Evolutionary conservation across 768 basidiomycete species (phyloP).

Genomic region (Phanerochaete sordida): DNA sequence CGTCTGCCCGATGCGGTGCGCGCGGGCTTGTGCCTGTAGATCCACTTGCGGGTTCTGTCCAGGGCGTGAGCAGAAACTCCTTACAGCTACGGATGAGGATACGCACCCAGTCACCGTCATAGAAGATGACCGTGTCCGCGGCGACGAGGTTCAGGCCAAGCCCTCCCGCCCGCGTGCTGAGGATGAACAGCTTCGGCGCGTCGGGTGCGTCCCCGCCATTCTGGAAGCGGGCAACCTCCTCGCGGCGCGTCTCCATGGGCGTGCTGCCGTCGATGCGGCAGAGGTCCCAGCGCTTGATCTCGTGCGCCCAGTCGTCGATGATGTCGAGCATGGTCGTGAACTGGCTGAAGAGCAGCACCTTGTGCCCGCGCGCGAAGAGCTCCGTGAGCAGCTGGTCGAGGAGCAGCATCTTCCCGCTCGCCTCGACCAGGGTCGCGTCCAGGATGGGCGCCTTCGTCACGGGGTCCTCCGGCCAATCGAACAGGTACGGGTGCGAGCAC

Average conservation of each 20-base stretch:
- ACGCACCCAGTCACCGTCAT: slow-evolving; percentile 86
- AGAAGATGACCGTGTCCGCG: slow-evolving; percentile 91
- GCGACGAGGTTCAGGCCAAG: slow-evolving; percentile 78
- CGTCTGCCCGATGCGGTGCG: slow-evolving; percentile 95
- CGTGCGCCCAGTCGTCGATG: slow-evolving; percentile 91
- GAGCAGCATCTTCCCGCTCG: slow-evolving; percentile 97
- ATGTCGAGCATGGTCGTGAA: slow-evolving; percentile 97
- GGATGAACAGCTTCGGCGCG: slow-evolving; percentile 72
- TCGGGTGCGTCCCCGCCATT: slow-evolving; percentile 54
- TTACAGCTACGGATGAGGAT: neutral
- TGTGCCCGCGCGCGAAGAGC: slow-evolving; percentile 76
- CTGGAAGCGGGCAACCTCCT: slow-evolving; percentile 86
- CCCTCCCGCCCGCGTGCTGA: slow-evolving; percentile 79
- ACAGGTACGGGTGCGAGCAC: slow-evolving; percentile 89
- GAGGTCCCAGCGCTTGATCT: slow-evolving; percentile 76
- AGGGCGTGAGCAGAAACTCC: neutral
- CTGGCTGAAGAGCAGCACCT: slow-evolving; percentile 86
- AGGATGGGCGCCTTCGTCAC: slow-evolving; percentile 59
- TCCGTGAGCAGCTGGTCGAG: slow-evolving; percentile 84
- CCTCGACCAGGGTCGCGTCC: slow-evolving; percentile 77
- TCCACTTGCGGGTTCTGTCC: slow-evolving; percentile 92
- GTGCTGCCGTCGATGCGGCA: slow-evolving; percentile 94
- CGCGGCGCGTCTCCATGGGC: slow-evolving; percentile 72
- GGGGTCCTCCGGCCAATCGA: slow-evolving; percentile 76
- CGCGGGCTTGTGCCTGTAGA: slow-evolving; percentile 91